Evolutionary conservation across 371 early-diverging fungal genomes (phyloP), one percentile per base, ranked within the genome.

Genomic region (Apophysomyces variabilis): DNA sequence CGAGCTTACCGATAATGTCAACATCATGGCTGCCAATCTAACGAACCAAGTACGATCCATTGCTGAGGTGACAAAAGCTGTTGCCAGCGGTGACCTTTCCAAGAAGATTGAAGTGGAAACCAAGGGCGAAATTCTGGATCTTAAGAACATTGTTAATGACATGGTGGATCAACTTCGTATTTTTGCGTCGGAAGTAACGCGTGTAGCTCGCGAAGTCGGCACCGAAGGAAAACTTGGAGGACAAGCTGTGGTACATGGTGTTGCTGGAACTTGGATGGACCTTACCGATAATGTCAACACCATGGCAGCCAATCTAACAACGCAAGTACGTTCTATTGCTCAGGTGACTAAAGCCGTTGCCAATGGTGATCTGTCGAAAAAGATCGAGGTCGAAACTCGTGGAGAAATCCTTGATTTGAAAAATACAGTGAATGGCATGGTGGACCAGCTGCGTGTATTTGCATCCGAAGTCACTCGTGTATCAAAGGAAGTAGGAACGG

Each of bases 381-480:
- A 76, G 62, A 67, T 80, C 44, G 63, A 66, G 7, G 72, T 74
- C 9, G 66, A 74, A 56, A 64, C 64, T 9, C 64, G 64, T 13
- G 84, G 84, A 5, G 84, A 84, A 62, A 78, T 84, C 6, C 50
- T 72, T 0, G 81, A 80, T n/a, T 57, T 84, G 1, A 84, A 80
- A 64, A 58, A 67, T 14, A 77, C 72, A 14, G 77, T 83, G 35
- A 82, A 82, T 56, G 68, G 72, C 41, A 82, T 79, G 83, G 76
- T 80, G 21, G 70, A 70, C 38, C 66, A 64, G 18, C 47, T 72
- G 7, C 43, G 57, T 4, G 60, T 59, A 3, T 75, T 69, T 68
- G 70, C 74, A 1, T 58, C 69, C 8, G 70, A 69, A 64, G 70
- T 70, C 0, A 69, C 79, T 4, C 72, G 79, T 64, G 79, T 79